Conservation (phyloP, 441 rosid species). For the Daphne laureola region DNA sequence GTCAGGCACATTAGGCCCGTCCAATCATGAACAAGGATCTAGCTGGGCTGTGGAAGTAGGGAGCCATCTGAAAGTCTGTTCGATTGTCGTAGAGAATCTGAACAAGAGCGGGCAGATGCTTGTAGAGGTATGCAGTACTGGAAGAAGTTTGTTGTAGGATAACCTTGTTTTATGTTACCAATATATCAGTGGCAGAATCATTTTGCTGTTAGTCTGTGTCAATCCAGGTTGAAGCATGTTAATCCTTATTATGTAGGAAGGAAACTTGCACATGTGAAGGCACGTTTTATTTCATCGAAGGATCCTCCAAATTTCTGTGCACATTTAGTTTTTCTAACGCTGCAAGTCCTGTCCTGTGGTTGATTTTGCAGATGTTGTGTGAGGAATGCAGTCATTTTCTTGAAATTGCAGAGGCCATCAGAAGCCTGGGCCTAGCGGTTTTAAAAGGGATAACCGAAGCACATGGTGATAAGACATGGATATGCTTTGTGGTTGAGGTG, state of each 20-base stretch:
- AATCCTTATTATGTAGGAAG: neutral
- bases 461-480: slow-evolving; percentile 79
- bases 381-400: slow-evolving; percentile 94
- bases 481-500: slow-evolving; percentile 93
- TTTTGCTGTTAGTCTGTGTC: neutral
- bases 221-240: no score
- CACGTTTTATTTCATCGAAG: slow-evolving; percentile 4
- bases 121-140: slow-evolving; percentile 55
- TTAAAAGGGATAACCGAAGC: slow-evolving; percentile 83
- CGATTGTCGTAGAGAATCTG: slow-evolving; percentile 82
- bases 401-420: slow-evolving; percentile 87
- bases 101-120: slow-evolving; percentile 82
- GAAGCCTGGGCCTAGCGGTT: slow-evolving; percentile 74
- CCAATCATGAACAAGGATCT: slow-evolving; percentile 65
- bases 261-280: slow-evolving; percentile 1
- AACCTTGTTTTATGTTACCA: neutral
- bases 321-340: slow-evolving; percentile 1
- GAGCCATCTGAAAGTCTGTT: slow-evolving; percentile 81
- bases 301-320: neutral
- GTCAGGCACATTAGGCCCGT: slow-evolving; percentile 24
- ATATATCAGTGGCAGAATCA: slow-evolving; percentile 6
- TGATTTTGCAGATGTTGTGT: slow-evolving; percentile 71
- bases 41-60: slow-evolving; percentile 95
- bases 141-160: slow-evolving; percentile 8
- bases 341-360: slow-evolving; percentile 14